A percentile compares a stretch with the other conserved stretches of the same genome.
phyloP scores from a whole-genome alignment of 2,329 filamentous ascomycete genomes.

The Fonsecaea nubica region DNA sequence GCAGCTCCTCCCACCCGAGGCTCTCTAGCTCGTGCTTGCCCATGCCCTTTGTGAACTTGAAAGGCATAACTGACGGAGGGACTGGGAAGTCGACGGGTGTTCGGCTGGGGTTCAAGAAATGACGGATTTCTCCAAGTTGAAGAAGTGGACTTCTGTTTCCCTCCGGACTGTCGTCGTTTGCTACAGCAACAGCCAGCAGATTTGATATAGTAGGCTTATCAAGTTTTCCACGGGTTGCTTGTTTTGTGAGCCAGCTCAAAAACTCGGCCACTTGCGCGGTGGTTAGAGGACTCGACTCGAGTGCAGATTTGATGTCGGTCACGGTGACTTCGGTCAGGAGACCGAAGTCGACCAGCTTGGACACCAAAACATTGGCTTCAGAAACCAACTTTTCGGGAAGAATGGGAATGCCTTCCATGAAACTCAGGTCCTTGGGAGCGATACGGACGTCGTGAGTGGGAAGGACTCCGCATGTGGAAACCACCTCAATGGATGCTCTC shows the following conservation, averaged over 20 bases:
- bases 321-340: constrained; percentile 87
- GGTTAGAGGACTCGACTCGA: constrained; percentile 80
- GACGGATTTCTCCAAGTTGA: constrained; percentile 74
- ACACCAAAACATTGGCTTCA: constrained; percentile 73
- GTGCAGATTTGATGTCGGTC: constrained; percentile 80
- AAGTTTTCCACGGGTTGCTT: constrained; percentile 73
- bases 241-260: constrained; percentile 79
- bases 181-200: constrained; percentile 74
- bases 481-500: constrained; percentile 81
- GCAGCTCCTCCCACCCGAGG: constrained; percentile 84
- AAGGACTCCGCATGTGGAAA: constrained; percentile 85
- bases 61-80: constrained; percentile 81
- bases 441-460: constrained; percentile 84
- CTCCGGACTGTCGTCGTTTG: constrained; percentile 63
- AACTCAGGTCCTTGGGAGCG: constrained; percentile 72
- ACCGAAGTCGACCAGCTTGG: constrained; percentile 80
- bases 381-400: constrained; percentile 77
- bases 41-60: constrained; percentile 78
- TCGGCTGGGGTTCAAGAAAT: constrained; percentile 76
- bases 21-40: constrained; percentile 72
- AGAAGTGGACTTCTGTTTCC: constrained; percentile 73
- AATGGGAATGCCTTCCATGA: constrained; percentile 87
- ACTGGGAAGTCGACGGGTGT: constrained; percentile 83
- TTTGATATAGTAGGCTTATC: constrained; percentile 70
- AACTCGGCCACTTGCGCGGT: constrained; percentile 81